Percentiles rank a stretch among this genome's conserved stretches.
Evolutionary conservation across 2,329 filamentous ascomycete species (phyloP).

Genomic region (Hypoxylon sp.): DNA sequence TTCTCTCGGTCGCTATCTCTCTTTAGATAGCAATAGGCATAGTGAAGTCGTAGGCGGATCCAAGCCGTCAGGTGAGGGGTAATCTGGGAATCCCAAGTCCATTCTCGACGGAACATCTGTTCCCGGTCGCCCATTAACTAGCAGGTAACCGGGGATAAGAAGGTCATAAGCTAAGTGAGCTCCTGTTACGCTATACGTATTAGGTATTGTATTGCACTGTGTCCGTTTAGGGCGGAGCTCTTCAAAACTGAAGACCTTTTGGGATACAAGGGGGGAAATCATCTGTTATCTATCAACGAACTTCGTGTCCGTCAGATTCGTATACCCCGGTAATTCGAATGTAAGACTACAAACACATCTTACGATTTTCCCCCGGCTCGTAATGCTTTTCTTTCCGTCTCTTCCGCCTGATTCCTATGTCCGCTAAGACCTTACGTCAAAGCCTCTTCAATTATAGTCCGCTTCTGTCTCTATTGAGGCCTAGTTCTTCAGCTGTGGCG

Average conservation of each 20-base stretch:
- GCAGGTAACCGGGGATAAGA: slow-evolving; percentile 41
- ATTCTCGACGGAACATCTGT: slow-evolving; percentile 42
- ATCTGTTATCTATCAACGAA: slow-evolving; percentile 17
- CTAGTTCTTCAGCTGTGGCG: slow-evolving; percentile 58
- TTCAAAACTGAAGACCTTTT: slow-evolving; percentile 18
- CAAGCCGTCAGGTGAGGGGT: slow-evolving; percentile 45
- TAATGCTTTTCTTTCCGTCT: slow-evolving; percentile 25
- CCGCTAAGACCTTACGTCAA: slow-evolving; percentile 31
- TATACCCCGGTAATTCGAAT: slow-evolving; percentile 19
- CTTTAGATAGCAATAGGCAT: slow-evolving; percentile 41
- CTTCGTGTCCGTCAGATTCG: slow-evolving; percentile 27
- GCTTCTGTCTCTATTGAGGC: slow-evolving; percentile 32
- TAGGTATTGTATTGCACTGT: slow-evolving; percentile 29
- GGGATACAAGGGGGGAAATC: slow-evolving; percentile 5
- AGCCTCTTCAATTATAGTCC: slow-evolving; percentile 40
- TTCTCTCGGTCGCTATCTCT: slow-evolving; percentile 33
- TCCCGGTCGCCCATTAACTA: slow-evolving; percentile 42
- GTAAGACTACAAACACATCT: slow-evolving; percentile 19
- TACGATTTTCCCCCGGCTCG: slow-evolving; percentile 21
- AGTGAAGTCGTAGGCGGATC: slow-evolving; percentile 48
- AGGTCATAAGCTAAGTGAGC: slow-evolving; percentile 33
- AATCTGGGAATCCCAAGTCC: slow-evolving; percentile 38
- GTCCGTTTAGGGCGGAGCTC: slow-evolving; percentile 21
- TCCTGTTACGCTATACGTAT: slow-evolving; percentile 38
- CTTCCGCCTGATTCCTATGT: slow-evolving; percentile 29